Conservation (phyloP, 192 early-diverging fungal species). For the Kappamyces sp. region DNA sequence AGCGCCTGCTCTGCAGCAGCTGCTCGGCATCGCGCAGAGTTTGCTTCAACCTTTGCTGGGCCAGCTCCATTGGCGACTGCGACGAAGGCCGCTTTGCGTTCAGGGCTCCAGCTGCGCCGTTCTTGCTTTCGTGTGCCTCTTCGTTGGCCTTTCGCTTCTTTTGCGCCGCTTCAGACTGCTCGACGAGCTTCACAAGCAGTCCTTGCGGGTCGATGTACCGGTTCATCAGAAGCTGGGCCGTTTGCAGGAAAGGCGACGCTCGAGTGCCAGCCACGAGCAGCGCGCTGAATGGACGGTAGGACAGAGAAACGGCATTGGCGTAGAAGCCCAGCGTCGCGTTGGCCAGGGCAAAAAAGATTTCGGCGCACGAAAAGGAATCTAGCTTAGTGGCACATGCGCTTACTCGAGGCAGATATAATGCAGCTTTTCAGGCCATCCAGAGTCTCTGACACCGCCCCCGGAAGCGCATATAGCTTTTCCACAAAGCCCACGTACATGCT, state of each 20-base stretch:
- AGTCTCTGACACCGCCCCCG: not conserved
- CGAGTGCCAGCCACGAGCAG: too few relatives aligned
- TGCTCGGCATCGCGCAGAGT: too few relatives aligned
- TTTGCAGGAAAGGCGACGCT: too few relatives aligned
- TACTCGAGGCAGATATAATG: not conserved
- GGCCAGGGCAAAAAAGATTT: conserved; percentile 15
- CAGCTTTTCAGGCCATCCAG: not conserved
- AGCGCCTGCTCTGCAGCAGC: too few relatives aligned
- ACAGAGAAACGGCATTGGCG: not conserved
- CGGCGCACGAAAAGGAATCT: not conserved
- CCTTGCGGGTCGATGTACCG: too few relatives aligned
- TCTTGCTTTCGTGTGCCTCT: not conserved
- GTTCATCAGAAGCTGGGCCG: too few relatives aligned
- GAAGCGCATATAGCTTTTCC: not conserved
- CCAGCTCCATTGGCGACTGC: too few relatives aligned
- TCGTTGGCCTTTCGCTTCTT: conserved; percentile 13
- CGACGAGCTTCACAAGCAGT: too few relatives aligned
- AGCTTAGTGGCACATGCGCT: not conserved
- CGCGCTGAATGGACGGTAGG: not conserved
- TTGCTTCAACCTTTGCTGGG: too few relatives aligned
- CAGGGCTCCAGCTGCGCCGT: too few relatives aligned
- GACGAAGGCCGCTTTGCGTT: too few relatives aligned
- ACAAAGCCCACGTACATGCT: conserved; percentile 8
- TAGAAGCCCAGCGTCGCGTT: not conserved
- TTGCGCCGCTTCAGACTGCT: not conserved